Conservation (phyloP, 2,329 filamentous ascomycete species). For the Verruconis gallopava region DNA sequence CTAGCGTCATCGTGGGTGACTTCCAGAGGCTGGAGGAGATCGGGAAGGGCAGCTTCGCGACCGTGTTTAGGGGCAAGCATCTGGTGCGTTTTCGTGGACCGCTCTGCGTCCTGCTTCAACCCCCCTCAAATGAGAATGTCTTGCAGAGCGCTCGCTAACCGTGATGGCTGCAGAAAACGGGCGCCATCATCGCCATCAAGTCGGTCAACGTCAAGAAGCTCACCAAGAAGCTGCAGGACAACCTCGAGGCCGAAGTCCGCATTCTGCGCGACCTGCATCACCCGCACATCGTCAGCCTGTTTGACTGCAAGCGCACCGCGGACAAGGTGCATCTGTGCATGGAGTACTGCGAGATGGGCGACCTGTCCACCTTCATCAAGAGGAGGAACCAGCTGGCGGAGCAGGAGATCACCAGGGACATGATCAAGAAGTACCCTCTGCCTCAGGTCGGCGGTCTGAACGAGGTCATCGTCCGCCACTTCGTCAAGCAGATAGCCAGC, state of each 20-base stretch:
- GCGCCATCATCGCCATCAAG: slow-evolving; percentile 85
- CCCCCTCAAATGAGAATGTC: neutral
- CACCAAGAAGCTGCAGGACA: slow-evolving; percentile 92
- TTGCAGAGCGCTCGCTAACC: too few relatives aligned
- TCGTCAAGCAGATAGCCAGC: slow-evolving; percentile 86
- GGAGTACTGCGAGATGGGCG: slow-evolving; percentile 95
- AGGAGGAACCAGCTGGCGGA: slow-evolving; percentile 70
- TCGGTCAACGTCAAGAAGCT: slow-evolving; percentile 83
- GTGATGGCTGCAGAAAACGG: slow-evolving; percentile 48
- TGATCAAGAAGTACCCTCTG: slow-evolving; percentile 88
- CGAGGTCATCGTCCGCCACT: slow-evolving; percentile 93
- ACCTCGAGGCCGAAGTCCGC: slow-evolving; percentile 87
- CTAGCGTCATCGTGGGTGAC: slow-evolving; percentile 47
- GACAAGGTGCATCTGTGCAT: slow-evolving; percentile 93
- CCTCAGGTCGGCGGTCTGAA: slow-evolving; percentile 73
- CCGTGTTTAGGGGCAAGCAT: slow-evolving; percentile 79
- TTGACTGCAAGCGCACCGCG: slow-evolving; percentile 80
- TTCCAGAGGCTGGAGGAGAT: slow-evolving; percentile 82
- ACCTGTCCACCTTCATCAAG: slow-evolving; percentile 92
- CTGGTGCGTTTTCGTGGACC: slow-evolving; percentile 45
- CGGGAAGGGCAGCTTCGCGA: slow-evolving; percentile 94
- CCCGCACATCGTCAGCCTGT: slow-evolving; percentile 90
- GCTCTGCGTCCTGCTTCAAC: neutral
- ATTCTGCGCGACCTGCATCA: slow-evolving; percentile 90
- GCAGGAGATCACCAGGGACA: slow-evolving; percentile 72